Percentiles rank a stretch among this genome's conserved stretches.
phyloP scores from a whole-genome alignment of 495 filamentous ascomycete genomes.

The Viridothelium virens region DNA sequence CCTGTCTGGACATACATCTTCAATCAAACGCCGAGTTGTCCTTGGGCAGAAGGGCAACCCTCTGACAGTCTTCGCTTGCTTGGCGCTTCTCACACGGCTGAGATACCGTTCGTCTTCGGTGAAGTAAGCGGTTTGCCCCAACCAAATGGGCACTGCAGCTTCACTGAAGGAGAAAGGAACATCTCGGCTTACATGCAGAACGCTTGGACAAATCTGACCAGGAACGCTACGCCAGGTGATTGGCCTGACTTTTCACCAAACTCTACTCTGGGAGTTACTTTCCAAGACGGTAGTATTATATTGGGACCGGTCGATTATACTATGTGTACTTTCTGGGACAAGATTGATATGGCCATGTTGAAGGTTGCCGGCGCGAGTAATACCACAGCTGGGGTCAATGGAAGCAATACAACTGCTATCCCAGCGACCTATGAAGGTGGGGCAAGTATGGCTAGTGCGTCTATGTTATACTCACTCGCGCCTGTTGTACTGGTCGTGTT shows the following conservation, averaged over 20 bases:
- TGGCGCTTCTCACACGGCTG: slow-evolving; percentile 35
- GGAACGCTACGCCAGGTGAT: slow-evolving; percentile 26
- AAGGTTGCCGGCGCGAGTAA: neutral
- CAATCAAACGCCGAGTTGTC: slow-evolving; percentile 33
- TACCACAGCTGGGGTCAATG: neutral
- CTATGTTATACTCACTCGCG: neutral
- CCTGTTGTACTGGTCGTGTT: neutral
- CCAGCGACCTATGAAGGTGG: neutral
- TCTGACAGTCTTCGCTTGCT: slow-evolving; percentile 19
- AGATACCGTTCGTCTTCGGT: slow-evolving; percentile 41
- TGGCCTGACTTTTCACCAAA: neutral
- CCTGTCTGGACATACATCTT: slow-evolving; percentile 35
- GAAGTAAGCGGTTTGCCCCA: slow-evolving; percentile 28
- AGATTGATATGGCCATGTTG: neutral
- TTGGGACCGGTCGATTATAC: neutral
- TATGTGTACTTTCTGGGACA: neutral
- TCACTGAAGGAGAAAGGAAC: slow-evolving; percentile 28
- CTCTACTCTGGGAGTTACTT: neutral
- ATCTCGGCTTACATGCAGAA: slow-evolving; percentile 34
- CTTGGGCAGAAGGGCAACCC: slow-evolving; percentile 26
- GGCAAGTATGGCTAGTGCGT: neutral
- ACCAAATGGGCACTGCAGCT: slow-evolving; percentile 32
- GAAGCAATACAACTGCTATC: neutral
- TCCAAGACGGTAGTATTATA: neutral
- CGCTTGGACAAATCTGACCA: slow-evolving; percentile 38